Base-by-base conservation (phyloP, 2,329 filamentous ascomycete genomes). In the Chaetomiaceae sp. region DNA sequence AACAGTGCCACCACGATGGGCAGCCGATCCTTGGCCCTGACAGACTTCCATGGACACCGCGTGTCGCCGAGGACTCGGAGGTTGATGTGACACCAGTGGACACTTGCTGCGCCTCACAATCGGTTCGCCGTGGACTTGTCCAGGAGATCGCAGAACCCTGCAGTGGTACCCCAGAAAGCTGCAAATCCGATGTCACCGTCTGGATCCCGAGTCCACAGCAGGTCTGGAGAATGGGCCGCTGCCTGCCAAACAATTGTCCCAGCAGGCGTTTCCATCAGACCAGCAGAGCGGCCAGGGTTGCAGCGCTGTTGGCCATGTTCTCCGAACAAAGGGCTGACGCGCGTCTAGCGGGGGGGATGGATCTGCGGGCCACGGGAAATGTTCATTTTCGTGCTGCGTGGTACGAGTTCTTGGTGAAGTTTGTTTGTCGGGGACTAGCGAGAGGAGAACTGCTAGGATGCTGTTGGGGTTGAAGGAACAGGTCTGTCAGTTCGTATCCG, bases 21-120 rank as follows among this genome's bases (percentile, higher is more conserved):
- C 27, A n/a, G 19, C 27, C 25, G 25, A 49, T 34, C 37, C n/a
- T 7, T 40, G 27, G 27, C 19, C 14, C 11, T 31, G 31, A 33
- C 19, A 31, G 9, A n/a, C 27, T 31, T 31, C 22, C 15, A 19
- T 20, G n/a, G 27, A 22, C 23, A 14, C 44, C 37, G 51, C 51
- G 51, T 50, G 19, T 53, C 50, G 50, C 43, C 8, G 37, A 17
- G 1, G 15, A n/a, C n/a, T n/a, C n/a, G n/a, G n/a, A 5, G 20
- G 34, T 9, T 14, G 33, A 9, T 15, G 33, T 36, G 31, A 12
- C 19, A 33, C 7, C 29, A 4, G 39, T 33, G 44, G 29, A 54
- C 46, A 49, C 31, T n/a, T 40, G 54, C 56, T 59, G 56, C 53
- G 57, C 57, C 54, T 51, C 57, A 34, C 22, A 43, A 47, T 46